Percentiles rank a stretch among this genome's conserved stretches.
Evolutionary conservation across 2,329 filamentous ascomycete species (phyloP).

Genomic region (Immersiporthe knoxdaviesiana): DNA sequence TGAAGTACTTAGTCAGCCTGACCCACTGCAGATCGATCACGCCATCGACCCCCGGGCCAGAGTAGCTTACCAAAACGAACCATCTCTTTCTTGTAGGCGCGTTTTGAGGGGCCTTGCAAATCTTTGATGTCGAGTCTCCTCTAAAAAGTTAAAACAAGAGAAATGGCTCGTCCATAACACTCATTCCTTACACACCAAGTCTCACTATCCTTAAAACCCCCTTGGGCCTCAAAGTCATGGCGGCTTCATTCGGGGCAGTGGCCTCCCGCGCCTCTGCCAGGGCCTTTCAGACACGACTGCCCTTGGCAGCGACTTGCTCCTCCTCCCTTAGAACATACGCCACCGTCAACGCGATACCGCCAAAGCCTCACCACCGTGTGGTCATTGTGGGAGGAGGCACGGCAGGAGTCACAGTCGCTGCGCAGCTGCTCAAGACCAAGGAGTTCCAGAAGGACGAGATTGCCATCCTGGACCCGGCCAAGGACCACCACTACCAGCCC

Average conservation of each 20-base stretch:
- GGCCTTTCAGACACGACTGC: constrained; percentile 4
- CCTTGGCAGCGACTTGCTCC: neutral
- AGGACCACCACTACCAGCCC: constrained; percentile 41
- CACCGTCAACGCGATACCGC: constrained; percentile 28
- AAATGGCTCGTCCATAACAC: neutral
- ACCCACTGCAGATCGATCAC: constrained; percentile 19
- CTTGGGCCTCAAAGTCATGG: constrained; percentile 7
- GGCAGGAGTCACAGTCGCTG: constrained; percentile 32
- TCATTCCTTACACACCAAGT: neutral
- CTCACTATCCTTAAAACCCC: neutral
- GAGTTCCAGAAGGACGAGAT: constrained; percentile 40
- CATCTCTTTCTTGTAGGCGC: constrained; percentile 2
- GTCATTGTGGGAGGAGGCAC: constrained; percentile 34
- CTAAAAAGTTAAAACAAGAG: neutral
- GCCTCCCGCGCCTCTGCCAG: constrained; percentile 21
- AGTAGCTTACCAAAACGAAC: constrained; percentile 11
- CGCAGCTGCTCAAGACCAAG: constrained; percentile 31
- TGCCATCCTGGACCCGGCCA: constrained; percentile 42
- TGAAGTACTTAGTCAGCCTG: neutral
- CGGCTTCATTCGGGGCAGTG: constrained; percentile 20
- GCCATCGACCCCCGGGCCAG: constrained; percentile 15
- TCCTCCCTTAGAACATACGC: constrained; percentile 26
- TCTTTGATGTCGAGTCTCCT: neutral
- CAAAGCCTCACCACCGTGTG: constrained; percentile 32
- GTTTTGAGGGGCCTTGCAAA: neutral